Base-by-base conservation (phyloP, 106 monocot species). In the Apostasia ramifera region DNA sequence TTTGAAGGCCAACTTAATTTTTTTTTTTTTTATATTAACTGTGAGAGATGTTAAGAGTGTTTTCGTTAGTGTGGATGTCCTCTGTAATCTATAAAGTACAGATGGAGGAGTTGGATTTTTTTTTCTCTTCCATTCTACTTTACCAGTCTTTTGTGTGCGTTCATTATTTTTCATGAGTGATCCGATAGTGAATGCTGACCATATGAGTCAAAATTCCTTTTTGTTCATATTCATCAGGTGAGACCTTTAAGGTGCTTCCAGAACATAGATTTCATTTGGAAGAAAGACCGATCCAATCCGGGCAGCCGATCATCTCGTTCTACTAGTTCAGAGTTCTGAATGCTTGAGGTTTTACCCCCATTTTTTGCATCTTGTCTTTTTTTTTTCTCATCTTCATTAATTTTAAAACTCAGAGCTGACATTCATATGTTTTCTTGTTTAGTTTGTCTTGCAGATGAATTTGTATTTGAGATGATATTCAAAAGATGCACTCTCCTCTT, bases 181-280 rank as follows among this genome's bases (percentile, higher is more conserved):
- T 14, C 44, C 14, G 43, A 64, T 64, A 6, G 40, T 47, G 44
- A 47, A 64, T 64, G n/a, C 2, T 62, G 41, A 13, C 3, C 45
- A 5, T 64, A 3, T 26, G 26, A 26, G 0, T 26, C 26, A 26
- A 26, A 26, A 4, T 66, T 38, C 42, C 37, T 13, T 39, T 47
- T 41, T 70, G 39, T 65, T 42, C 64, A 66, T 55, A 40, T 80
- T 80, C 61, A 62, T 59, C 74, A 95, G 95, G 80, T 84, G 38
- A 80, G 60, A 70, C 84, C 90, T 13, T 53, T 88, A n/a, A 88
- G 56, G 71, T 95, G 95, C 60, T 86, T 95, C 54, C 91, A 86
- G 70, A 86, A 82, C 53, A 40, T 95, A 1, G 95, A 95, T 60
- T 81, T 81, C 56, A 86, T 95, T 43, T 88, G 78, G 71, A 90